phyloP scores from a whole-genome alignment of 2,329 filamentous ascomycete genomes.

The Byssothecium circinans region DNA sequence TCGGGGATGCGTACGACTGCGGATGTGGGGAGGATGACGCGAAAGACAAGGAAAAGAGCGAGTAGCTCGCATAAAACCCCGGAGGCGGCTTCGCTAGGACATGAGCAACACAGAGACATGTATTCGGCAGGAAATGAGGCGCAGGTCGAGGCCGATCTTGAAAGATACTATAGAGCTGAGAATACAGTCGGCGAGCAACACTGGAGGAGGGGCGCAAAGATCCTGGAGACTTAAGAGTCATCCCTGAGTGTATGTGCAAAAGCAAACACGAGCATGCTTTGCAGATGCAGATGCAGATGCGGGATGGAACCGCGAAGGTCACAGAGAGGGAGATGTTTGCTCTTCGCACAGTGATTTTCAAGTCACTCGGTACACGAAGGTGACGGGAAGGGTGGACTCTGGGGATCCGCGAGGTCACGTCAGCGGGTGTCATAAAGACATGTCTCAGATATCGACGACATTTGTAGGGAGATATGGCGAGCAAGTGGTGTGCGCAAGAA shows the following conservation, averaged over 20 bases:
- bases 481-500: slow-evolving; percentile 9
- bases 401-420: slow-evolving; percentile 25
- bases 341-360: slow-evolving; percentile 2
- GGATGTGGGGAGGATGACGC: slow-evolving; percentile 62
- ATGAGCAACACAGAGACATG: slow-evolving; percentile 5
- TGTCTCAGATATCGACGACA: slow-evolving; percentile 20
- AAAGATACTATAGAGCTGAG: background rate
- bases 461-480: background rate
- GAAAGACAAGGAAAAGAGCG: slow-evolving; percentile 16
- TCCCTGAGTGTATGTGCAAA: slow-evolving; percentile 9
- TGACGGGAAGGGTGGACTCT: slow-evolving; percentile 8
- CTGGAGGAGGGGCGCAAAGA: background rate
- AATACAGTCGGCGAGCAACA: slow-evolving; percentile 1
- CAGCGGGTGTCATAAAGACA: slow-evolving; percentile 28
- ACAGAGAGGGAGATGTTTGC: no score
- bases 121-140: slow-evolving; percentile 8
- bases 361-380: slow-evolving; percentile 3
- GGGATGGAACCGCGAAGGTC: no score
- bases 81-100: slow-evolving; percentile 11
- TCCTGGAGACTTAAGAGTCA: background rate
- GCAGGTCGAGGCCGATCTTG: slow-evolving; percentile 7
- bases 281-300: background rate
- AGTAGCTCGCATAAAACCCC: slow-evolving; percentile 11
- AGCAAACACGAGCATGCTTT: slow-evolving; percentile 5
- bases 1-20: slow-evolving; percentile 69